Base-by-base conservation (phyloP, 441 rosid genomes). In the Melastoma candidum region DNA sequence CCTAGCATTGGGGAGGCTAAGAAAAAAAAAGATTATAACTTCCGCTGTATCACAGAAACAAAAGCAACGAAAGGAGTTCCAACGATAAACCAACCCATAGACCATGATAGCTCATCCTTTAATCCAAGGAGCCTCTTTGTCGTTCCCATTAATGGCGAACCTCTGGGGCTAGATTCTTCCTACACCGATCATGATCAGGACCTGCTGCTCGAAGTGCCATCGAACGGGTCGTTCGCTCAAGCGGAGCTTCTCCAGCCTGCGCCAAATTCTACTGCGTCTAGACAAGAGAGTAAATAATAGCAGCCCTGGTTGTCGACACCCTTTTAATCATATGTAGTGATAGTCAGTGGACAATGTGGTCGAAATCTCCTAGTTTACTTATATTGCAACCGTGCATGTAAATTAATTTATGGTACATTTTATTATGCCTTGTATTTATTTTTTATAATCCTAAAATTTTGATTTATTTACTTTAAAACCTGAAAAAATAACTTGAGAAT, bases 211-310 rank as follows among this genome's bases (percentile, higher is more conserved):
- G 88, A 89, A 32, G 80, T 89, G 69, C 97, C 99, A 26, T 80
- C 82, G 60, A 81, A 83, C 12, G 70, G 83, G 58, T 86, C 83
- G 17, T 93, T 89, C 63, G 81, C 93, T 47, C 90, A 84, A 73
- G 97, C 97, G 48, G 99, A 93, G 73, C 90, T 93, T 59, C 93
- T 93, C 66, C 73, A 64, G 58, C 89, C 88, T 14, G 29, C 67
- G 61, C 17, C 60, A 57, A 64, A 67, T 65, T 68, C 44, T 60
- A 76, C 77, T 60, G 75, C 77, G 26, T 44, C 63, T 59, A 76
- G 64, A 48, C 86, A 80, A 58, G 81, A 84, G 49, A 78, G 83
- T 65, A 17, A 62, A 75, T 62, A 69, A 80, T 62, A 73, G 85
- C 65, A 81, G 80, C 68, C 75, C 83, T 8, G 65, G 49, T 51